Evolutionary conservation across 169 alveolate genomes (phyloP), one percentile per base, ranked within the genome.

Genomic region (Plasmodium berghei): DNA sequence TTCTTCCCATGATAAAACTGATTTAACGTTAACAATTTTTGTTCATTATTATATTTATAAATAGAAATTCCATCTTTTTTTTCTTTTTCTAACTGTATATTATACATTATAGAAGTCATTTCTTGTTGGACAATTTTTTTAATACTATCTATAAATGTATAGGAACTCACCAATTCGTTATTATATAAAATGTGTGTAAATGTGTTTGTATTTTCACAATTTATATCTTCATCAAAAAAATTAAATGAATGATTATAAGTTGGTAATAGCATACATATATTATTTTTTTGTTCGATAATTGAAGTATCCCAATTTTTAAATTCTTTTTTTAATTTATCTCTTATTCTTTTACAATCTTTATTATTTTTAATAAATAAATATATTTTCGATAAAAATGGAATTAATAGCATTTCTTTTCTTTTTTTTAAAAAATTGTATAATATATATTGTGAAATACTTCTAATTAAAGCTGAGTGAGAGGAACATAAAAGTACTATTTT

Each of bases 341-440:
- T 64, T 12, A 75, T 63, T 22, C 89, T 66, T 48, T 75, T 75
- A 66, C 89, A 75, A 45, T 75, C 89, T 45, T 75, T 75, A 75
- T 75, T 75, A 42, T 75, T n/a, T 49, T 75, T 75, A 24, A 75
- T 75, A 55, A 63, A 75, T n/a, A 55, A 63, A 54, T 63, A 75
- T 8, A 42, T 63, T 34, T 69, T 24, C 24, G 52, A 34, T n/a
- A 75, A 75, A 28, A 75, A 75, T 8, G 89, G 69, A 40, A 48
- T 67, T 42, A 22, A 20, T 22, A 48, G 34, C 45, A 49, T 24
- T 46, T 63, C 58, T 28, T 45, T 34, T 67, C 58, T 75, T 18
- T 34, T 28, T 49, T 75, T 75, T 24, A 75, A 28, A 62, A 75
- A 75, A 22, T 34, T 63, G 45, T 75, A 75, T 9, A 75, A 20